Conservation (phyloP, 1,284 basidiomycete species). For the Malassezia furfur region DNA sequence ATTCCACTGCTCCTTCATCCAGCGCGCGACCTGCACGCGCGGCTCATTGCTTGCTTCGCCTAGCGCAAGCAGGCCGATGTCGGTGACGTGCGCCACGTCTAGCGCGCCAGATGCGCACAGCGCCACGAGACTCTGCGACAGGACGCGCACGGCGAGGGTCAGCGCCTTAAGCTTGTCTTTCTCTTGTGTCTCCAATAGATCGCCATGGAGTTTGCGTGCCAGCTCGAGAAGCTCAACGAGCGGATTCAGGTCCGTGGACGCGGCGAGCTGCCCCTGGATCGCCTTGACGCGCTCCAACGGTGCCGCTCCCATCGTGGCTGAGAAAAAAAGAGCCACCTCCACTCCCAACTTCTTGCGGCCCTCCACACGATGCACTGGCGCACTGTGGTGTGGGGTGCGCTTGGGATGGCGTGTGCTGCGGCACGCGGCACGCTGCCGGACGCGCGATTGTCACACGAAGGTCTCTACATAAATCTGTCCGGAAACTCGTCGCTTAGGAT, state of each 20-base stretch:
- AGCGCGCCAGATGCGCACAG: conserved; percentile 4
- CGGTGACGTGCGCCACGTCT: neutral
- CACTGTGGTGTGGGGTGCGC: neutral
- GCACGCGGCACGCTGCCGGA: neutral
- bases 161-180: neutral
- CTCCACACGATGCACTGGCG: neutral
- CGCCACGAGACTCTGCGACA: conserved; percentile 10
- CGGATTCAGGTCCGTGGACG: conserved; percentile 15
- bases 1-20: conserved; percentile 41
- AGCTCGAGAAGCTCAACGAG: conserved; percentile 5
- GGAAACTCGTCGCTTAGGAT: neutral
- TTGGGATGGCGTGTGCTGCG: neutral
- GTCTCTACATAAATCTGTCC: conserved; percentile 7
- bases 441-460: conserved; percentile 10
- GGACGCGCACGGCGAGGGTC: conserved; percentile 10
- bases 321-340: neutral
- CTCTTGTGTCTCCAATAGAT: neutral
- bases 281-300: conserved; percentile 13
- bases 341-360: neutral
- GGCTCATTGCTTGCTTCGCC: conserved; percentile 1
- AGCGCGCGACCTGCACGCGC: conserved; percentile 23
- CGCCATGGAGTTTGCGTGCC: neutral
- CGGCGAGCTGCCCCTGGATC: conserved; percentile 8
- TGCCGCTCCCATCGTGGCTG: neutral
- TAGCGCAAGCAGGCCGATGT: neutral